A percentile compares a stretch with the other conserved stretches of the same genome.
phyloP scores from a whole-genome alignment of 2,329 filamentous ascomycete genomes.

The Parascedosporium putredinis region DNA sequence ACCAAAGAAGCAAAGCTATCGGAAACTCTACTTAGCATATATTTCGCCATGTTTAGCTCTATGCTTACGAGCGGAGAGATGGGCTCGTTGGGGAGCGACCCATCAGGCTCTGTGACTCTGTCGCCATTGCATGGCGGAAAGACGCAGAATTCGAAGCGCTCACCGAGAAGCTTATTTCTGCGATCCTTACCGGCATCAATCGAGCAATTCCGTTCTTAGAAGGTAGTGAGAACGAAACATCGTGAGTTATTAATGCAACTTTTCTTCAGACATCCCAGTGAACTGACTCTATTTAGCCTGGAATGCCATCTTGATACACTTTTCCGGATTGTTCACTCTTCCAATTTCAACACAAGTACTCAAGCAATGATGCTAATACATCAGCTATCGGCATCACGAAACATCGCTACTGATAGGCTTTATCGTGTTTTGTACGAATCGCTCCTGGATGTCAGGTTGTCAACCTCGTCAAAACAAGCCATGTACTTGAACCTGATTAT shows the following conservation, averaged over 20 bases:
- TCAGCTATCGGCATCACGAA: conserved; percentile 72
- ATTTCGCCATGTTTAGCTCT: conserved; percentile 80
- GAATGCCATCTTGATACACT: conserved; percentile 87
- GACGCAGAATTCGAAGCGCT: conserved; percentile 46
- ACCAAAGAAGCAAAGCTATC: conserved; percentile 72
- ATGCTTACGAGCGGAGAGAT: conserved; percentile 57
- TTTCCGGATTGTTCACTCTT: conserved; percentile 92
- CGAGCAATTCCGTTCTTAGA: conserved; percentile 88
- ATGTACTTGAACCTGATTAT: conserved; percentile 90
- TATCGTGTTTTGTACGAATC: conserved; percentile 95
- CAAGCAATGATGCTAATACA: conserved; percentile 93
- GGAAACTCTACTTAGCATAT: conserved; percentile 73
- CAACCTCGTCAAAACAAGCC: conserved; percentile 87
- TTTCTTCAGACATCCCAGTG: neutral
- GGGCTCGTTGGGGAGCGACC: conserved; percentile 17
- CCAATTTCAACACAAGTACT: conserved; percentile 97
- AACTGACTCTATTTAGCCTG: conserved; percentile 38
- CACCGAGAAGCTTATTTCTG: conserved; percentile 78
- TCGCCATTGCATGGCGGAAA: too few relatives aligned
- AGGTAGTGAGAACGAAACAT: conserved; percentile 64
- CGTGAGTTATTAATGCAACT: too few relatives aligned
- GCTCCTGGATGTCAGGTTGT: conserved; percentile 76
- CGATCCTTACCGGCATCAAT: conserved; percentile 87
- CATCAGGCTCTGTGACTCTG: conserved; percentile 16
- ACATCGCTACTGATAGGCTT: conserved; percentile 78